Base-by-base conservation (phyloP, 768 basidiomycete species). In the Leccinum imitatum region DNA sequence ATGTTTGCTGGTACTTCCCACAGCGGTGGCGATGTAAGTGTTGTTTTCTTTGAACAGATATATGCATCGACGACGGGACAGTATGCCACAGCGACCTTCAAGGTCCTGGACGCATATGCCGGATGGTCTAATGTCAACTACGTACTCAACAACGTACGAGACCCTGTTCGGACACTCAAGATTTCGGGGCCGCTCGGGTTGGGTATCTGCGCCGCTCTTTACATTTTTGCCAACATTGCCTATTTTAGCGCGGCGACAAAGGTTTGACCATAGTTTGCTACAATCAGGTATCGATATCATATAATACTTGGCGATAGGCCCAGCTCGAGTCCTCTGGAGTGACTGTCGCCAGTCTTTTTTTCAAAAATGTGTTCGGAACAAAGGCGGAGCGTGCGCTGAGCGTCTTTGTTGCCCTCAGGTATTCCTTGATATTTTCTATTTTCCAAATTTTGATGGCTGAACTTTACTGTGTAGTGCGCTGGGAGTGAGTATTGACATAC, bases 21-120 rank as follows among this genome's bases (percentile, higher is more conserved):
- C 37, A 83, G 80, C 53, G 78, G 80, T 50, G 81, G 83, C 60
- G 81, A 80, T 23, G 80, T 79, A 53, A 56, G 70, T 59, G 27
- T 46, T 13, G 3, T 39, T 7, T 31, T 1, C 3, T 2, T 23
- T 23, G 2, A 21, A 7, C 25, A 19, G 46, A 5, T 33, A 0
- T 9, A 0, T 17, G 23, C 11, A 31, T 57, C 17, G 51, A 46
- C n/a, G 2, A 27, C 11, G 44, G 7, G n/a, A 0, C 54, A 85
- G 84, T 87, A 84, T 57, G 84, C 83, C 1, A 83, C 84, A 0
- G 85, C 83, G 3, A 84, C 78, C 1, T 84, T 83, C 78, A 84
- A 86, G 61, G 82, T 86, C 25, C 71, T 86, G 23, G 75, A 76
- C 56, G 67, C 79, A 2, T 82, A 79, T 58, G 48, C 67, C 2